These are phyloP conservation scores for Papiliotrema flavescens DNA, from an alignment of 1,284 basidiomycete genomes.

Conservation along the genomic window DNA sequence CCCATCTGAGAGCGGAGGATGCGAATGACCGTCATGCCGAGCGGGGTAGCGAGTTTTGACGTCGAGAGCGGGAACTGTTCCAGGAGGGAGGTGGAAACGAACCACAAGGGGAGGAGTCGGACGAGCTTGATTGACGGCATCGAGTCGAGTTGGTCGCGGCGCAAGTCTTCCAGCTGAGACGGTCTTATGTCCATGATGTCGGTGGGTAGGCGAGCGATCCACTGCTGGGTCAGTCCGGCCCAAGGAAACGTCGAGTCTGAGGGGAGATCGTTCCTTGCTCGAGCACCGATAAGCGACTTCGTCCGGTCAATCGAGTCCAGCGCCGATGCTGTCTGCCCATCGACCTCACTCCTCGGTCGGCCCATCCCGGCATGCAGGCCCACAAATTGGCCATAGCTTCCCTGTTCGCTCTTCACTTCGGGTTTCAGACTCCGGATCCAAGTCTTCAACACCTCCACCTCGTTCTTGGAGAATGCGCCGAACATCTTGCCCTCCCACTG, in stretches of 20 bases:
- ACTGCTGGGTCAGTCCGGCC: background rate
- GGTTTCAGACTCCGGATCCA: conserved; percentile 19
- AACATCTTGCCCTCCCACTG: conserved; percentile 41
- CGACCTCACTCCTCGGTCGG: background rate
- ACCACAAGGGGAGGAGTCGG: conserved; percentile 12
- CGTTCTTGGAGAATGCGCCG: conserved; percentile 31
- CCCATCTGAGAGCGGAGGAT: conserved; percentile 26
- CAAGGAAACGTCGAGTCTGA: background rate
- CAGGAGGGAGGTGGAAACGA: conserved; percentile 24
- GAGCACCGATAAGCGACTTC: background rate
- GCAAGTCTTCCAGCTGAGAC: background rate
- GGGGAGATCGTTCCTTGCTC: background rate
- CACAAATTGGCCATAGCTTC: conserved; percentile 1
- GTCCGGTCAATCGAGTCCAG: background rate
- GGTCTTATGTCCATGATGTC: background rate
- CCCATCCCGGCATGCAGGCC: background rate
- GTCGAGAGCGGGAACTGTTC: conserved; percentile 31
- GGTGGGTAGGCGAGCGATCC: background rate
- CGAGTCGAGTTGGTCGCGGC: background rate
- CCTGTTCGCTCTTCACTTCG: background rate
- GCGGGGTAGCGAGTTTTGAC: conserved; percentile 21
- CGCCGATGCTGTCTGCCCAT: background rate
- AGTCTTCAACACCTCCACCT: conserved; percentile 15
- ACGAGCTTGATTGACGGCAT: background rate
- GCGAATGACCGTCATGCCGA: conserved; percentile 24